Evolutionary conservation across 306 rosid genomes (phyloP), one percentile per base, ranked within the genome.

Genomic region (Corylus avellana): DNA sequence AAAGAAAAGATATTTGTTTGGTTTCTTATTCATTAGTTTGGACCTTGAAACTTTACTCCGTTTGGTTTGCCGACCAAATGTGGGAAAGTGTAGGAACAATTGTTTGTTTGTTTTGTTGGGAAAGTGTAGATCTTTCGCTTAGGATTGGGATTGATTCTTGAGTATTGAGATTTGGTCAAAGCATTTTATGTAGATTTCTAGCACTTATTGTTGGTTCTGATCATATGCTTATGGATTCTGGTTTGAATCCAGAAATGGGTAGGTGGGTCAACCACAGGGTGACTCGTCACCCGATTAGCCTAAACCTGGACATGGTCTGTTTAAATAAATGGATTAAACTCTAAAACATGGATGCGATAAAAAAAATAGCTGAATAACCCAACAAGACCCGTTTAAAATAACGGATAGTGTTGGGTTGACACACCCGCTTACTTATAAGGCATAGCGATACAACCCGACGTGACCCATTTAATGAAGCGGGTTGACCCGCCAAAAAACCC

Each of bases 11-110:
- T 72, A 27, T 12, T 53, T 76, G 22, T 17, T 12, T 58, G 46
- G 12, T 0, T 3, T 35, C 69, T 48, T 17, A 0, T 49, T 67
- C 54, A 1, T 12, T 20, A 5, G 44, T 61, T 74, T 74, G 53
- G 72, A 35, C 47, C 10, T 58, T 59, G 25, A 47, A 79, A 58
- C 72, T 72, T 67, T 55, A 53, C 53, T 70, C 0, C 49, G 74
- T 42, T 76, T 51, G 79, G 73, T 32, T 86, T 57, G 53, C 22
- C 35, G n/a, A 32, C 51, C 53, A 76, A 76, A 2, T 67, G 37
- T 50, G 20, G 54, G 46, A 73, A 49, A 13, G 22, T 14, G 47
- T 16, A 59, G 63, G 62, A 37, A 25, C 71, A 68, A 59, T 16
- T 53, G 2, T 9, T 6, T 9, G 11, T 53, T 12, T 17, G 2